These are phyloP conservation scores for Ambrosia trifida DNA, from an alignment of 129 eudicot species.

Conservation along the genomic window DNA sequence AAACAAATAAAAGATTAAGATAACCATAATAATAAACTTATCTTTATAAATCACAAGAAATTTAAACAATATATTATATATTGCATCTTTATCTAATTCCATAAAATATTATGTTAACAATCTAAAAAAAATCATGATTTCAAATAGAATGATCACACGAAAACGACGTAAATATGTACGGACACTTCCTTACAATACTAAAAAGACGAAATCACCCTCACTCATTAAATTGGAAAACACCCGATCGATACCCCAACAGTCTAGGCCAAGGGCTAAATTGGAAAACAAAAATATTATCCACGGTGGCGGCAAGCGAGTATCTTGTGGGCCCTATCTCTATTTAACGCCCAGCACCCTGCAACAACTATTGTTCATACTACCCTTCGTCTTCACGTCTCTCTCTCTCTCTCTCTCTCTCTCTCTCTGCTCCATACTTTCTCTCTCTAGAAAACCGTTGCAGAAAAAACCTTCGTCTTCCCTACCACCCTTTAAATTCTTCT, in stretches of 20 bases:
- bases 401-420: background rate
- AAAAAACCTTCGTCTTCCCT: too few relatives aligned
- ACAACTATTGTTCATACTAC: too few relatives aligned
- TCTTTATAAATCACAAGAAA: too few relatives aligned
- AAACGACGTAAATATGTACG: background rate
- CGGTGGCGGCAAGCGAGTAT: background rate
- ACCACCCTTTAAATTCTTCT: too few relatives aligned
- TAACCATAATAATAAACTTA: too few relatives aligned
- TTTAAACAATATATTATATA: too few relatives aligned
- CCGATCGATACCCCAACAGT: background rate
- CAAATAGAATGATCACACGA: constrained; percentile 8
- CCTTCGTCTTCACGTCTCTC: too few relatives aligned
- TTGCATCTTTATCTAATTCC: too few relatives aligned
- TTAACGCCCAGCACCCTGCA: background rate
- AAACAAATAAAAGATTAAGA: too few relatives aligned
- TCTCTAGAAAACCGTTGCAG: too few relatives aligned
- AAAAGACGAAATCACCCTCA: constrained; percentile 17
- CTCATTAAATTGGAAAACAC: background rate
- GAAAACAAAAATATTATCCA: background rate
- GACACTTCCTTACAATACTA: background rate
- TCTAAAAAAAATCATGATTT: too few relatives aligned
- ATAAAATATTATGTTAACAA: too few relatives aligned
- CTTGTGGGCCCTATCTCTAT: constrained; percentile 5
- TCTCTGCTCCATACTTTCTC: background rate
- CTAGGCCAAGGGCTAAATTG: constrained; percentile 5